A percentile compares a stretch with the other conserved stretches of the same genome.
Conservation (phyloP, 2,329 filamentous ascomycete genomes). For the Juglanconis oblonga region DNA sequence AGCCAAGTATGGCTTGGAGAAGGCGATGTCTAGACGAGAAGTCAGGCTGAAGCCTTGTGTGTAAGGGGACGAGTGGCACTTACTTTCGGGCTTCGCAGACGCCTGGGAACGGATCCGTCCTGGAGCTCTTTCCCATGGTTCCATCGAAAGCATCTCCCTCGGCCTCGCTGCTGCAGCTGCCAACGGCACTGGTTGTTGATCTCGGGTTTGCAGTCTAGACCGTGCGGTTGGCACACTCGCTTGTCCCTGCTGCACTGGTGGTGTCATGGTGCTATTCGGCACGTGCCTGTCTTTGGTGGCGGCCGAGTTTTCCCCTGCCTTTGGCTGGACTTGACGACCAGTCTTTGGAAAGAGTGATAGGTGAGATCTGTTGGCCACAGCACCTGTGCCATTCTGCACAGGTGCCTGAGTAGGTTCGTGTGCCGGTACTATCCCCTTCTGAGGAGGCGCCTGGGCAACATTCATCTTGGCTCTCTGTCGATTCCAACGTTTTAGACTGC, state of each 20-base stretch:
- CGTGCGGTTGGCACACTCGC: background rate
- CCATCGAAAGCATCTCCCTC: background rate
- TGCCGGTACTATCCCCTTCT: too few relatives aligned
- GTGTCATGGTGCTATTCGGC: background rate
- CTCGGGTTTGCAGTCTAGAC: too few relatives aligned
- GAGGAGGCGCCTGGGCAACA: background rate
- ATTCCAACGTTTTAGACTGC: conserved; percentile 2
- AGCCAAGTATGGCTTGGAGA: conserved; percentile 29
- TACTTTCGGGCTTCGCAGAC: background rate
- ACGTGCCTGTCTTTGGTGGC: background rate
- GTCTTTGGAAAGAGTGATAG: too few relatives aligned
- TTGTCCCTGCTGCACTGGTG: background rate
- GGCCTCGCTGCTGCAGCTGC: background rate
- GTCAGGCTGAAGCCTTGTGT: background rate
- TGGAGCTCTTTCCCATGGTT: background rate
- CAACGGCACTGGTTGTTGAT: background rate
- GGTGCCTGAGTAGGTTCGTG: background rate
- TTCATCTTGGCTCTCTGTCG: background rate
- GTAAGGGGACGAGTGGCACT: background rate
- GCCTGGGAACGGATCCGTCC: background rate
- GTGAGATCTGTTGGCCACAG: too few relatives aligned
- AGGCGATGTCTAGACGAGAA: conserved; percentile 26
- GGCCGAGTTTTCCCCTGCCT: background rate
- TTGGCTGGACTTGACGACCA: background rate
- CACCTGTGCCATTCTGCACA: background rate